A percentile compares a stretch with the other conserved stretches of the same genome.
Conservation (phyloP, 2,329 filamentous ascomycete genomes). For the Sarocladiaceae sp. region DNA sequence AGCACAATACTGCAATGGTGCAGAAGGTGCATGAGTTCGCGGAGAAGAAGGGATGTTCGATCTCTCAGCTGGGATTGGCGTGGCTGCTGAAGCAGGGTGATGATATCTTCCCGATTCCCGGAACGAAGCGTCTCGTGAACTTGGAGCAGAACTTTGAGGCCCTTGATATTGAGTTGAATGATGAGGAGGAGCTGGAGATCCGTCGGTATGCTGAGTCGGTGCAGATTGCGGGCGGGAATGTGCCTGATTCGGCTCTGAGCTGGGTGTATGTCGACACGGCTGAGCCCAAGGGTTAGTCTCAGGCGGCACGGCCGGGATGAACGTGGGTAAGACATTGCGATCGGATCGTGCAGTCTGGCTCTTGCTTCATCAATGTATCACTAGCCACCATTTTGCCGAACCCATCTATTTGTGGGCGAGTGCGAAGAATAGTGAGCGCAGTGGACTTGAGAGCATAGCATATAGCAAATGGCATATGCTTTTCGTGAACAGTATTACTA, state of each 20-base stretch:
- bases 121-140: slow-evolving; percentile 25
- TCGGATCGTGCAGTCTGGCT: no score
- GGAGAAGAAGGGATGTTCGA: slow-evolving; percentile 31
- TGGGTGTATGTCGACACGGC: background rate
- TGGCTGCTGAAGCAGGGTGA: slow-evolving; percentile 49
- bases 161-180: background rate
- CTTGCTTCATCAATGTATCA: no score
- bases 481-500: no score
- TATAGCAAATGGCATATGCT: no score
- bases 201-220: background rate
- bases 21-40: slow-evolving; percentile 21
- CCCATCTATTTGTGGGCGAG: no score
- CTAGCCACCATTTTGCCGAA: no score
- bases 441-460: no score
- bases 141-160: slow-evolving; percentile 19
- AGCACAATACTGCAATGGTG: slow-evolving; percentile 37
- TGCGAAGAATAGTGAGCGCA: no score
- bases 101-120: slow-evolving; percentile 34
- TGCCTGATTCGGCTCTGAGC: background rate
- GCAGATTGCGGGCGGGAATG: background rate
- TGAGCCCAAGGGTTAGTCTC: no score
- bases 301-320: no score
- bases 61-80: slow-evolving; percentile 49
- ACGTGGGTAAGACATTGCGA: no score
- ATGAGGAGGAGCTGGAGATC: background rate